Evolutionary conservation across 306 rosid species (phyloP).

Genomic region (Cicer cuneatum): DNA sequence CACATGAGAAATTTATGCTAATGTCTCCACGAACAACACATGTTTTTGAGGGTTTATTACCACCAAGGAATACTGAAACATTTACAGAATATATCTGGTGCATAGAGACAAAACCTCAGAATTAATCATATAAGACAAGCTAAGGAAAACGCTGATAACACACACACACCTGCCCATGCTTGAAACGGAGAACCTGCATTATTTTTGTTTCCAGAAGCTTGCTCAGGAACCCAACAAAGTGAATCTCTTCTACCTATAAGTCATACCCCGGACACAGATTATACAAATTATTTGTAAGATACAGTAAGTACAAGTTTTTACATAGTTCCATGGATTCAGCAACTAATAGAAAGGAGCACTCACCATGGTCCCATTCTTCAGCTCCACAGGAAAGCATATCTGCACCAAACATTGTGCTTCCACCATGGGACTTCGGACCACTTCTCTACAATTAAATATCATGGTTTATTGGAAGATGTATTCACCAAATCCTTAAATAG

Average conservation of each 20-base stretch:
- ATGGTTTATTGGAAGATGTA: slow-evolving; percentile 46
- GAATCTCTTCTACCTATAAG: slow-evolving; percentile 90
- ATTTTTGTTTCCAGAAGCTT: slow-evolving; percentile 93
- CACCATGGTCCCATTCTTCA: slow-evolving; percentile 88
- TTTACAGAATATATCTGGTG: slow-evolving; percentile 82
- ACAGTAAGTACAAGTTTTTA: slow-evolving; percentile 27
- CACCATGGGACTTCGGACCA: slow-evolving; percentile 93
- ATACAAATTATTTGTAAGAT: slow-evolving; percentile 35
- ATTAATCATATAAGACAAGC: slow-evolving; percentile 32
- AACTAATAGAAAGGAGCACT: slow-evolving; percentile 37
- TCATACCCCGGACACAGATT: slow-evolving; percentile 41
- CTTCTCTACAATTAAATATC: slow-evolving; percentile 70
- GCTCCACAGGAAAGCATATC: slow-evolving; percentile 88
- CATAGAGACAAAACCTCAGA: slow-evolving; percentile 48
- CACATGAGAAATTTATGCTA: slow-evolving; percentile 90
- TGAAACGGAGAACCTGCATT: slow-evolving; percentile 93
- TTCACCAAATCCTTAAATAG: slow-evolving; percentile 40
- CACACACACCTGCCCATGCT: slow-evolving; percentile 84
- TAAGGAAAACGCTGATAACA: slow-evolving; percentile 31
- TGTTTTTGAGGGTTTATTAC: slow-evolving; percentile 88
- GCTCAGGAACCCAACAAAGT: slow-evolving; percentile 86
- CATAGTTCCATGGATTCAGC: slow-evolving; percentile 29
- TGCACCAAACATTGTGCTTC: slow-evolving; percentile 96
- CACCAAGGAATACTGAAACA: slow-evolving; percentile 94
- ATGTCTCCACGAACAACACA: slow-evolving; percentile 89